Evolutionary conservation across 495 filamentous ascomycete species (phyloP).

Genomic region (Saxophila tyrrhenica): DNA sequence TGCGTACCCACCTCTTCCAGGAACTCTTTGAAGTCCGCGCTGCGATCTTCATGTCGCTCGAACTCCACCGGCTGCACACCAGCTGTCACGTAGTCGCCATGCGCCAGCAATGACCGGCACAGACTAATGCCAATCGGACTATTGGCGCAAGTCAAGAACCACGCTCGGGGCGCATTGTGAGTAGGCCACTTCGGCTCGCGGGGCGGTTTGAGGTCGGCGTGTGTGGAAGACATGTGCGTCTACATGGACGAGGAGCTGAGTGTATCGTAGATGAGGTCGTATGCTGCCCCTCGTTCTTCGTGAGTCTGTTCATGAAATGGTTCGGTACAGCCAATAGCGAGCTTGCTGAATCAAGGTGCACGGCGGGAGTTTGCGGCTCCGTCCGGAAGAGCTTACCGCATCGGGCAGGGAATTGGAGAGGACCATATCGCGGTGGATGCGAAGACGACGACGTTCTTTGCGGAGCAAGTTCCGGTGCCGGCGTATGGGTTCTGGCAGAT

Average conservation of each 20-base stretch:
- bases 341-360: too few species aligned
- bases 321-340: not conserved
- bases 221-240: constrained; percentile 8
- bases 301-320: not conserved
- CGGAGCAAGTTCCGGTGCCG: too few species aligned
- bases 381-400: too few species aligned
- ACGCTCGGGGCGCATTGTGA: constrained; percentile 54
- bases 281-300: not conserved
- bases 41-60: constrained; percentile 38
- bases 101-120: constrained; percentile 61
- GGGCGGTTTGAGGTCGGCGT: constrained; percentile 16
- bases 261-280: not conserved
- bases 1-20: constrained; percentile 45
- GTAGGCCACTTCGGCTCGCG: constrained; percentile 43
- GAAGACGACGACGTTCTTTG: too few species aligned
- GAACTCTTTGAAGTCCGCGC: constrained; percentile 41
- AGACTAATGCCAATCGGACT: constrained; percentile 67
- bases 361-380: too few species aligned
- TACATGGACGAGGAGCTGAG: not conserved
- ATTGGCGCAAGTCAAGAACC: constrained; percentile 77
- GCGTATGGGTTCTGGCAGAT: too few species aligned
- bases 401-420: too few species aligned
- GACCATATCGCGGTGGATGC: too few species aligned
- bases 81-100: constrained; percentile 77
- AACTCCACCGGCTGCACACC: constrained; percentile 53